A percentile compares a stretch with the other conserved stretches of the same genome.
These are phyloP conservation scores for Polytrichum formosum DNA, from an alignment of 225 moss, liverwort and hornwort species.

Conservation along the genomic window DNA sequence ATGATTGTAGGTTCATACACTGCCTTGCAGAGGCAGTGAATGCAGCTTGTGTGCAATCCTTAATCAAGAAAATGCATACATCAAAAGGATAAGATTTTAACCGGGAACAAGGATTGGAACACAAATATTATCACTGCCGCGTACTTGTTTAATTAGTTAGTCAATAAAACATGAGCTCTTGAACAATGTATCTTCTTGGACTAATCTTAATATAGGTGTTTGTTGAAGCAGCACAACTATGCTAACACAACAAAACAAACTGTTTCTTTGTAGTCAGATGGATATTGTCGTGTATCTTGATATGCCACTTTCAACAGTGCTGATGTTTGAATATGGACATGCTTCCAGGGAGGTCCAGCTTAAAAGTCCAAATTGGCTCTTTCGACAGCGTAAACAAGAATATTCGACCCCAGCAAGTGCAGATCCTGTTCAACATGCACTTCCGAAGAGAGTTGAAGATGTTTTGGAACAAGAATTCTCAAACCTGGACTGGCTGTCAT, in stretches of 20 bases:
- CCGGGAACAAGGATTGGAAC: too few species aligned
- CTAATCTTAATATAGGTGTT: too few species aligned
- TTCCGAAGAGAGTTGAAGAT: slow-evolving; percentile 30
- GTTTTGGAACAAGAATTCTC: slow-evolving; percentile 46
- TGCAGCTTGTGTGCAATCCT: background rate
- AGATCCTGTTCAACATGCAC: slow-evolving; percentile 23
- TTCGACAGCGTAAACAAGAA: slow-evolving; percentile 67
- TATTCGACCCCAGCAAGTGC: slow-evolving; percentile 25
- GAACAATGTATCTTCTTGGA: background rate
- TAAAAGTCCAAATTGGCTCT: slow-evolving; percentile 91
- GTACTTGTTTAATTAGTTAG: background rate
- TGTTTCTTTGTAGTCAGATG: background rate
- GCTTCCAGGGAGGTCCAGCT: slow-evolving; percentile 68
- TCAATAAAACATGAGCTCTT: background rate
- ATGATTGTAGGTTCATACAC: too few species aligned
- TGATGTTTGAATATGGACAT: background rate
- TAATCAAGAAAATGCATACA: too few species aligned
- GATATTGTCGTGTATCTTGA: background rate
- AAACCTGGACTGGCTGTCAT: slow-evolving; percentile 58
- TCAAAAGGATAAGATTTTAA: too few species aligned
- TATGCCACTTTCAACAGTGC: background rate
- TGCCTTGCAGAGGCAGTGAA: background rate
- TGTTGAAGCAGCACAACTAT: too few species aligned
- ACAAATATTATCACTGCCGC: too few species aligned
- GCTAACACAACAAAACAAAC: background rate